A percentile compares a stretch with the other conserved stretches of the same genome.
Conservation (phyloP, 176 grass and related monocot genomes). For the Carex cristatella region DNA sequence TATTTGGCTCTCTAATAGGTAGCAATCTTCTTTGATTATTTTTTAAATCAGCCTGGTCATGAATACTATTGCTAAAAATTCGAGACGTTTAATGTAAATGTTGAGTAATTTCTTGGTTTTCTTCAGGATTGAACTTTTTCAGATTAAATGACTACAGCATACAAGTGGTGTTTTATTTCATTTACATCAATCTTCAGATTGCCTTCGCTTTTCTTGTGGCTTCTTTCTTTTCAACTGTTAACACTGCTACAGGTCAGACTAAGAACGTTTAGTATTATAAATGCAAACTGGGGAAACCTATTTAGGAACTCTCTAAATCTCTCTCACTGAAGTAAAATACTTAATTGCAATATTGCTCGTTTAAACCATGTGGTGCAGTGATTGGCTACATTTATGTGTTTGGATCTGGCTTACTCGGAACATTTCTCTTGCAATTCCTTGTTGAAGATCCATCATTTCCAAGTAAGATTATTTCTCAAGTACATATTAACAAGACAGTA, state of each 20-base stretch:
- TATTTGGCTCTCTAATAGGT: slow-evolving; percentile 83
- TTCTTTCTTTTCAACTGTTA: slow-evolving; percentile 62
- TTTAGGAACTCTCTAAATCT: not conserved
- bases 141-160: slow-evolving; percentile 52
- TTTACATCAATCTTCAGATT: slow-evolving; percentile 80
- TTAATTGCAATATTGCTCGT: too few relatives aligned
- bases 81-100: not conserved
- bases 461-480: slow-evolving; percentile 45
- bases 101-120: slow-evolving; percentile 5
- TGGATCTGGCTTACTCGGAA: slow-evolving; percentile 60
- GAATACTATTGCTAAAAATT: not conserved
- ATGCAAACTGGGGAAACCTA: too few relatives aligned
- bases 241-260: slow-evolving; percentile 62
- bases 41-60: not conserved
- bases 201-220: slow-evolving; percentile 56
- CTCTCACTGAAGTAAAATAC: too few relatives aligned
- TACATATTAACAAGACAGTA: not conserved
- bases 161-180: slow-evolving; percentile 77
- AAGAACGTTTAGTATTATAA: too few relatives aligned
- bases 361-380: slow-evolving; percentile 36
- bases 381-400: slow-evolving; percentile 89
- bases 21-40: not conserved
- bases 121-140: slow-evolving; percentile 68
- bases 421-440: slow-evolving; percentile 61
- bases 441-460: slow-evolving; percentile 53